phyloP scores from a whole-genome alignment of 805 yeast genomes.

The Jamesozyma jinghongensis region DNA sequence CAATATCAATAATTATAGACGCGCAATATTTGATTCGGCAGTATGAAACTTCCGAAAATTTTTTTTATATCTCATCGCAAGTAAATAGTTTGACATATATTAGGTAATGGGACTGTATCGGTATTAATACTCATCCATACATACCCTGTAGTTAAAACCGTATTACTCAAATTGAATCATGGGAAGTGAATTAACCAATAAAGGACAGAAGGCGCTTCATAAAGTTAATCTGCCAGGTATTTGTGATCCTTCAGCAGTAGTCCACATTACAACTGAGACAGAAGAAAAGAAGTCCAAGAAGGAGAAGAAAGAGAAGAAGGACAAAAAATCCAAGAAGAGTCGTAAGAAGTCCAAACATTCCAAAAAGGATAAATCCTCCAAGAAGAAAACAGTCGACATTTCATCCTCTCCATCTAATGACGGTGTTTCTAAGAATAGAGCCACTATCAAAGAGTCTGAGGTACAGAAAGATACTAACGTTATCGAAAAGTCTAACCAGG shows the following conservation, averaged over 20 bases:
- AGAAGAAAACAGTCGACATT: background rate
- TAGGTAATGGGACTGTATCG: no score
- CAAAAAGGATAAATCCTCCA: background rate
- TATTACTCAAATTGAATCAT: no score
- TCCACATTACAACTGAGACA: background rate
- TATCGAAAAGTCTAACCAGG: no score
- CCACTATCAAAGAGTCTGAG: background rate
- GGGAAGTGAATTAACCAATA: background rate
- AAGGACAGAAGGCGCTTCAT: background rate
- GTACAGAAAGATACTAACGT: no score
- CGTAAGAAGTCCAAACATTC: background rate
- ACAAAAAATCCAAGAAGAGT: background rate
- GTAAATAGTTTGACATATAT: no score
- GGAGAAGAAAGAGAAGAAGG: conserved; percentile 7
- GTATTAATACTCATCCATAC: no score
- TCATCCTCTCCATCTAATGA: no score
- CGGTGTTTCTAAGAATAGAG: background rate
- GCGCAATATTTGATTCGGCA: no score
- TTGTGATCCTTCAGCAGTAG: conserved; percentile 1
- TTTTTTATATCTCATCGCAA: no score
- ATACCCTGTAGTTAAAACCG: no score
- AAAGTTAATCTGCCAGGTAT: background rate
- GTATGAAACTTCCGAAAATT: no score
- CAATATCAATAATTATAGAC: no score
- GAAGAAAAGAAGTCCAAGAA: conserved; percentile 2